Evolutionary conservation across 2,329 filamentous ascomycete genomes (phyloP).

Genomic region (Bipolaris cookei): DNA sequence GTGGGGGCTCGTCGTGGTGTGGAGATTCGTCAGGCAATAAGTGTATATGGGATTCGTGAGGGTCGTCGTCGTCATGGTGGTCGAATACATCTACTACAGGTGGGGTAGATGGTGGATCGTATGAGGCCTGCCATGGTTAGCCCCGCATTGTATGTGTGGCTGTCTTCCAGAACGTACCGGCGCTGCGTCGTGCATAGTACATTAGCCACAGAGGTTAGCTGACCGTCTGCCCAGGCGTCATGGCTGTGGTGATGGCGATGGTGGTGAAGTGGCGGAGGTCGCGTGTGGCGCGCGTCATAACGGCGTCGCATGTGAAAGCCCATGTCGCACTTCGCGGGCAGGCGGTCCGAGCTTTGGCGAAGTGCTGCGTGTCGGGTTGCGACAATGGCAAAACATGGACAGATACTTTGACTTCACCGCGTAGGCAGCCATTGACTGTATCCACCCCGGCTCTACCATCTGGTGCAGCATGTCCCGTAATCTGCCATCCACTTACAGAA

Average conservation of each 20-base stretch:
- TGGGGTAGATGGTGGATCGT: constrained; percentile 21
- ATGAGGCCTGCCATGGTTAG: constrained; percentile 11
- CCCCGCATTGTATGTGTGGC: background rate
- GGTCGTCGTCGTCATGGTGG: constrained; percentile 18
- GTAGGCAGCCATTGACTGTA: constrained; percentile 24
- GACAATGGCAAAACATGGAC: constrained; percentile 15
- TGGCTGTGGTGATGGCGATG: constrained; percentile 2
- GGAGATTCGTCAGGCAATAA: background rate
- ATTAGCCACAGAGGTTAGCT: background rate
- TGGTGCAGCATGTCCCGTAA: constrained; percentile 41
- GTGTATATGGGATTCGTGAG: constrained; percentile 16
- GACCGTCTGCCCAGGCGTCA: constrained; percentile 6
- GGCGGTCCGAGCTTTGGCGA: constrained; percentile 23
- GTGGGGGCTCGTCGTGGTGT: constrained; percentile 38
- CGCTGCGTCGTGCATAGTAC: constrained; percentile 21
- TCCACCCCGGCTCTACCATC: constrained; percentile 10
- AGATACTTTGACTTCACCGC: constrained; percentile 10
- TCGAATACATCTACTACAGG: background rate
- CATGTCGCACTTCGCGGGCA: constrained; percentile 14
- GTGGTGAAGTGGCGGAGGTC: constrained; percentile 8
- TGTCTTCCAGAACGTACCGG: background rate
- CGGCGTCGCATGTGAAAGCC: constrained; percentile 21
- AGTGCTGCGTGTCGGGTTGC: constrained; percentile 28
- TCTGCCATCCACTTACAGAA: constrained; percentile 24
- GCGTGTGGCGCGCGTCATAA: constrained; percentile 22